These are phyloP conservation scores for Rhizophagus clarus DNA, from an alignment of 192 early-diverging fungal genomes.

Conservation along the genomic window DNA sequence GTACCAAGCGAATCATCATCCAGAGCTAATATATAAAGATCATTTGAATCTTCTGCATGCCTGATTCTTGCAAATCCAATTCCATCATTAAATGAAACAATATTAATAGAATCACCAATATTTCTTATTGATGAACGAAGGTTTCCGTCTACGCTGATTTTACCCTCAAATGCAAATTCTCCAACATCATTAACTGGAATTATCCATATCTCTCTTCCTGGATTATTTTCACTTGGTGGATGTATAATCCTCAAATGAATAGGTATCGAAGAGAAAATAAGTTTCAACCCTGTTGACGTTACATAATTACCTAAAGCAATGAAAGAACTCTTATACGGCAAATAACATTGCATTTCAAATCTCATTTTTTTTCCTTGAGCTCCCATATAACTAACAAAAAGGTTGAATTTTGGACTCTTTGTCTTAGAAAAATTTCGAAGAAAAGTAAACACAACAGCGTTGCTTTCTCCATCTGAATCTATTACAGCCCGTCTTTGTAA, in stretches of 20 bases:
- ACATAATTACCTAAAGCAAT: conserved; percentile 65
- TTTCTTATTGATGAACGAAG: conserved; percentile 13
- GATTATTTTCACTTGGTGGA: conserved; percentile 12
- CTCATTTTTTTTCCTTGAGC: background rate
- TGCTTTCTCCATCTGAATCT: conserved; percentile 20
- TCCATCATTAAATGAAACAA: conserved; percentile 13
- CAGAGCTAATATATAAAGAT: conserved; percentile 39
- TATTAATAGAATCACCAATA: background rate
- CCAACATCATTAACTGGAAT: conserved; percentile 55
- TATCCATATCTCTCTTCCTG: conserved; percentile 65
- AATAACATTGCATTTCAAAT: conserved; percentile 43
- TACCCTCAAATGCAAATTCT: conserved; percentile 63
- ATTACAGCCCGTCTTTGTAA: conserved; percentile 42
- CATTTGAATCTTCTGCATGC: background rate
- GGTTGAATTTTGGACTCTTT: conserved; percentile 42
- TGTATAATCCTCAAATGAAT: conserved; percentile 49
- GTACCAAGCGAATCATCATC: conserved; percentile 39
- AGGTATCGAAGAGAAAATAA: conserved; percentile 62
- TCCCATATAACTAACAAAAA: conserved; percentile 32
- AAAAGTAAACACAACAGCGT: conserved; percentile 54
- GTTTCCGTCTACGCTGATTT: conserved; percentile 41
- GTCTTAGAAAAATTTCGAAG: conserved; percentile 65
- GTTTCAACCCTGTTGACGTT: conserved; percentile 47
- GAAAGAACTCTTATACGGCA: conserved; percentile 65
- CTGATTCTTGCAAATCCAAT: conserved; percentile 18